Conservation (phyloP, 495 filamentous ascomycete genomes). For the Copromyces sp. region DNA sequence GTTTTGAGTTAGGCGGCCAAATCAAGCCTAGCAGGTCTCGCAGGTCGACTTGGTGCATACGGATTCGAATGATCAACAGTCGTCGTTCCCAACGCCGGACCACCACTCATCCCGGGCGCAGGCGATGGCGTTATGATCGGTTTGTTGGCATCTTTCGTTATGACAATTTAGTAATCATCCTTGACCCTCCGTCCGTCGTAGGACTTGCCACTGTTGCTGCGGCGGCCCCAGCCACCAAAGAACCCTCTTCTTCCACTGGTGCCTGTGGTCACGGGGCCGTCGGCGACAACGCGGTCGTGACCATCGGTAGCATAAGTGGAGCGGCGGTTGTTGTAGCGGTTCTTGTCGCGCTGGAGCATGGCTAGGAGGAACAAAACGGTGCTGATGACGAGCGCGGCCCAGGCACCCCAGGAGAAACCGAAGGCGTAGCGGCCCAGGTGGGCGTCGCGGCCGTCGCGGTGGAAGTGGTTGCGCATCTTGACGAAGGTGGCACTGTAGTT, state of each 20-base stretch:
- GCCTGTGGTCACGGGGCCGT: neutral
- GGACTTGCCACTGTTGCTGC: constrained; percentile 27
- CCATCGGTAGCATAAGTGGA: neutral
- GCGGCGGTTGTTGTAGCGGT: neutral
- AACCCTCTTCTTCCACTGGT: neutral
- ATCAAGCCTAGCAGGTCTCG: neutral
- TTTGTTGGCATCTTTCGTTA: neutral
- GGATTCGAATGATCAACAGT: neutral
- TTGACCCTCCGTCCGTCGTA: constrained; percentile 50
- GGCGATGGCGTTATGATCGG: neutral
- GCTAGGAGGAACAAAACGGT: constrained; percentile 60
- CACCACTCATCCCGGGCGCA: neutral
- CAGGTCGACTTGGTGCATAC: neutral
- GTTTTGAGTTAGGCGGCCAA: neutral
- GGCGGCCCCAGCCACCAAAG: constrained; percentile 14
- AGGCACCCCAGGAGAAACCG: constrained; percentile 79
- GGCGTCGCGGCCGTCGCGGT: constrained; percentile 43
- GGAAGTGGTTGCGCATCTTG: constrained; percentile 63
- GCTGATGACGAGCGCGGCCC: constrained; percentile 57
- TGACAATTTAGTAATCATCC: constrained; percentile 43
- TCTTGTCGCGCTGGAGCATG: constrained; percentile 13
- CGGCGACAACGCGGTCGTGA: neutral
- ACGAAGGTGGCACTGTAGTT: constrained; percentile 51
- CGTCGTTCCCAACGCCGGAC: neutral
- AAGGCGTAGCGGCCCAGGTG: constrained; percentile 62